Base-by-base conservation (phyloP, 257 asterid genomes). In the Fraxinus cuspidata region DNA sequence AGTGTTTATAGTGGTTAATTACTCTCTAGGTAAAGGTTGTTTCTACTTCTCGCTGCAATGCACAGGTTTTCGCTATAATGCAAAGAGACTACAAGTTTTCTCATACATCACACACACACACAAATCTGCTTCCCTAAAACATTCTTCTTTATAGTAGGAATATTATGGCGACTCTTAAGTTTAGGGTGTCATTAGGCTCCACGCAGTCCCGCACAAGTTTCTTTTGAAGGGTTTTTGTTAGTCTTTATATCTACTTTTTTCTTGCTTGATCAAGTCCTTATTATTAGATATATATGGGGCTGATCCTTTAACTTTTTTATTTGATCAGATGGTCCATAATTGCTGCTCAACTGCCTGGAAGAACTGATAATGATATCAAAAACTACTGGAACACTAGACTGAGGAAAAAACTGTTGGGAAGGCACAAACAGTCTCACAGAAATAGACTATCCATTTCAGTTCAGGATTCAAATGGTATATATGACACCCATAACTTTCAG, bases 281-380 rank as follows among this genome's bases (percentile, higher is more conserved):
- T 7, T 49, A 53, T 70, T 37, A 3, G 27, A 28, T 7, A 27
- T 19, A 2, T 34, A 18, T 21, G 12, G 64, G 64, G 66, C 75
- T n/a, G 37, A 73, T 75, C 71, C 11, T 38, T 56, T 29, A 4
- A 60, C 56, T 32, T 10, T 6, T 10, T 27, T 23, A n/a, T 29
- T 18, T 8, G 9, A 47, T 70, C 67, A 86, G 91, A 88, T 85
- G 90, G 90, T 87, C 90, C 10, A 83, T 87, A 70, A 87, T 87
- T 56, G 90, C 90, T 44, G 90, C 90, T 42, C 90, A 87, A 60
- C 73, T 87, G 73, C 89, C 90, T 1, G 90, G 90, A 81, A 87
- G 90, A 63, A 87, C 90, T 0, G 90, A 87, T 12, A 87, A 87
- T 7, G 90, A 87, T 47, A 87, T 87, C 56, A 87, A 87, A 74